These are phyloP conservation scores for Backusella mclennaniae DNA, from an alignment of 192 early-diverging fungal species.

Conservation along the genomic window DNA sequence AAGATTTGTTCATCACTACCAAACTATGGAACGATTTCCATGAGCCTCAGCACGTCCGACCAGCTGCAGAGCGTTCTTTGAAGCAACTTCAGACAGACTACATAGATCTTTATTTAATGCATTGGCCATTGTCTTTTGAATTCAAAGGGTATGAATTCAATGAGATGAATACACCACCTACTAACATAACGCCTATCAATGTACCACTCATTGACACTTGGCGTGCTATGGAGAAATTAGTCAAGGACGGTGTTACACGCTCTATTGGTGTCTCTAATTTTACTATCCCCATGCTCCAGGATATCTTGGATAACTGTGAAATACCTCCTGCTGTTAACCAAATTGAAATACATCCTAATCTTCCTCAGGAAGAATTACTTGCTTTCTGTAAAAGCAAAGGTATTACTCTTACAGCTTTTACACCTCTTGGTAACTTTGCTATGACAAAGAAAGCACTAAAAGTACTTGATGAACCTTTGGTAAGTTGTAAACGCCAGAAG, in stretches of 20 bases:
- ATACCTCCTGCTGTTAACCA: constrained; percentile 77
- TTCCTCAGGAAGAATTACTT: constrained; percentile 55
- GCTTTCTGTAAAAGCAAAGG: constrained; percentile 56
- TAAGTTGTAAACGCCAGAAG: constrained; percentile 8
- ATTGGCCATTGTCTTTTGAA: constrained; percentile 74
- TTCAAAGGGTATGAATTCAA: constrained; percentile 30
- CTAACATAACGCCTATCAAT: constrained; percentile 29
- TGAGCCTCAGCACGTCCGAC: constrained; percentile 58
- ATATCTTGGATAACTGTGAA: constrained; percentile 55
- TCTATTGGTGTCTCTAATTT: constrained; percentile 82
- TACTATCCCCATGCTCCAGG: constrained; percentile 51
- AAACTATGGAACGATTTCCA: constrained; percentile 52
- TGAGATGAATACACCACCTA: constrained; percentile 20
- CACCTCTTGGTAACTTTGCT: constrained; percentile 58
- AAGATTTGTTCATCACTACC: constrained; percentile 66
- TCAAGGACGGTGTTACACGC: constrained; percentile 58
- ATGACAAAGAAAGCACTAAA: not conserved
- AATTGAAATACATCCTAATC: constrained; percentile 52
- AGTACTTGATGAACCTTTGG: not conserved
- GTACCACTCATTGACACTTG: constrained; percentile 61
- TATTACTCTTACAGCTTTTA: constrained; percentile 71
- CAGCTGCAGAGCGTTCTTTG: constrained; percentile 67
- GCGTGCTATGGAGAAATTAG: constrained; percentile 72
- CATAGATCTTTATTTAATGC: constrained; percentile 82
- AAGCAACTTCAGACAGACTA: constrained; percentile 70